Evolutionary conservation across 768 basidiomycete species (phyloP), one percentile per base, ranked within the genome.

Genomic region (Paxillus involutus): DNA sequence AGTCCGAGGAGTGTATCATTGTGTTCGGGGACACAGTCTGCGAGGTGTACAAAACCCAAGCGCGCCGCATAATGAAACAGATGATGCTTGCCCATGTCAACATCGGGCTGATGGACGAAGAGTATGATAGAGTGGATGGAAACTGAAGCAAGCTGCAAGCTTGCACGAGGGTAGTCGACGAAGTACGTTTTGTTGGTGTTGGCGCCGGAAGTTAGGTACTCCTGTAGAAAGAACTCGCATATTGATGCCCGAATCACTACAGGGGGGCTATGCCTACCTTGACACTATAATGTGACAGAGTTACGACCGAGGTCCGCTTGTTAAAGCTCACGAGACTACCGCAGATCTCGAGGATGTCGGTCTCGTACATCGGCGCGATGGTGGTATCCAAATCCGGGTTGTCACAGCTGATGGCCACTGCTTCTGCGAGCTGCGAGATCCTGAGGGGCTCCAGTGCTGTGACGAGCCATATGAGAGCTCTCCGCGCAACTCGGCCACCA

Each of bases 231-330:
- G 21, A 47, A 4, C 33, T 36, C 8, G 42, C 11, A 26, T 6
- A 3, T 13, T n/a, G 32, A 5, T 6, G 7, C 3, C 13, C 1
- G 21, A 11, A 24, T 19, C 19, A 6, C 30, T n/a, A 9, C 35
- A 21, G 3, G n/a, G 12, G 10, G 16, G n/a, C 33, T 6, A 45
- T 29, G 29, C 36, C 24, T 56, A 52, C 55, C 36, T 56, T 30
- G 10, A 56, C 51, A 26, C 51, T 48, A 40, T 56, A 52, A 30
- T 48, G 51, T 8, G 51, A 56, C 42, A 56, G 32, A 19, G 26
- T 41, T 4, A 47, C 21, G 10, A 52, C 16, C 0, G 30, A 14
- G 1, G 21, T 40, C n/a, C 21, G 8, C 16, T 39, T 39, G 17
- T 52, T 21, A 14, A 33, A 52, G n/a, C n/a, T 16, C 49, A 56